Percentiles rank a stretch among this genome's conserved stretches.
phyloP scores from a whole-genome alignment of 1,139 yeast species.

The Nematodospora anomalae region DNA sequence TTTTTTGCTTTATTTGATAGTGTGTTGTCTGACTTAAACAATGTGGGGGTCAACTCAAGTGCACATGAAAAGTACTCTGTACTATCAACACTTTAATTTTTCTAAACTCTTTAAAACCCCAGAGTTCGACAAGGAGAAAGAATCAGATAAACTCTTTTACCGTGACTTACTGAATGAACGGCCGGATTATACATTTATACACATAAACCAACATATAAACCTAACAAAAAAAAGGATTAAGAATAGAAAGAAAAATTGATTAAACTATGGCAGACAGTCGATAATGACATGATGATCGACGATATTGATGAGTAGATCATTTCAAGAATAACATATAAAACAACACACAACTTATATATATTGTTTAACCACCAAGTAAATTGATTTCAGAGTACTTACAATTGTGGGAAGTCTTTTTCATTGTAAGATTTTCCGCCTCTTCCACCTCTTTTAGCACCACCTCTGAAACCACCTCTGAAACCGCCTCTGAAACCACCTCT shows the following conservation, averaged over 20 bases:
- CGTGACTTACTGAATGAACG: no score
- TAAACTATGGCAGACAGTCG: no score
- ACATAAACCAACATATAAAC: neutral
- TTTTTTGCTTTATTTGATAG: no score
- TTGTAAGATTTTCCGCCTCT: conserved; percentile 36
- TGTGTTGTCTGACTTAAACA: no score
- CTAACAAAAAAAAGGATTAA: neutral
- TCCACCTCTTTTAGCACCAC: conserved; percentile 40
- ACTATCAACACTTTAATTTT: no score
- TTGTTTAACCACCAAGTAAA: neutral
- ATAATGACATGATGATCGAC: no score
- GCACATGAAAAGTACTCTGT: neutral
- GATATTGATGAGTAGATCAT: neutral
- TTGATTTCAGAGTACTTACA: conserved; percentile 21
- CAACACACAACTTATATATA: neutral
- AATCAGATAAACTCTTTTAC: no score
- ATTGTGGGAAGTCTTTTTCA: conserved; percentile 67
- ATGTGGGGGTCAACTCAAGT: neutral
- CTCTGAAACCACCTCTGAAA: conserved; percentile 28
- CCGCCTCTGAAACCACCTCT: conserved; percentile 36
- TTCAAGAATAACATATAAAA: neutral
- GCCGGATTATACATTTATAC: neutral
- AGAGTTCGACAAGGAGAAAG: no score
- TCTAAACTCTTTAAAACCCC: no score
- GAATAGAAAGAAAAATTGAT: neutral